Evolutionary conservation across 768 basidiomycete species (phyloP).

Genomic region (Leccinum obscurum): DNA sequence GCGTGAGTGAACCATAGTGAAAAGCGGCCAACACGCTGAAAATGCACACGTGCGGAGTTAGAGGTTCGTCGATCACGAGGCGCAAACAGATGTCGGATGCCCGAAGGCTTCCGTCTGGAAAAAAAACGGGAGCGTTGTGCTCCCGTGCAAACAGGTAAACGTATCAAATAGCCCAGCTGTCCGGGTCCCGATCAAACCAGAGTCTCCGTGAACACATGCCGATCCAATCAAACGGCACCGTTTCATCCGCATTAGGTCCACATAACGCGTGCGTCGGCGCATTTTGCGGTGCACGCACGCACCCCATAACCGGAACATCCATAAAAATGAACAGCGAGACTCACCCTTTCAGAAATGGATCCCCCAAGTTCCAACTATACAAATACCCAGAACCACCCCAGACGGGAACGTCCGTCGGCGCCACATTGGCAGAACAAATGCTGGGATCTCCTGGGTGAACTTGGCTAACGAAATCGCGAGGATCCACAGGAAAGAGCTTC

Average conservation of each 20-base stretch:
- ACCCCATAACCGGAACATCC: neutral
- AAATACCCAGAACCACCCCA: constrained; percentile 52
- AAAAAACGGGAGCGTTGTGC: constrained; percentile 1
- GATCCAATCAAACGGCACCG: neutral
- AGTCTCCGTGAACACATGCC: neutral
- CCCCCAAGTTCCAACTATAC: constrained; percentile 78
- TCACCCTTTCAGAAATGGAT: constrained; percentile 75
- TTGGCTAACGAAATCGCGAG: constrained; percentile 64
- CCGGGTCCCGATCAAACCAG: constrained; percentile 4
- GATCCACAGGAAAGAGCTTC: constrained; percentile 68
- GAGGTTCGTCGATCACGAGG: neutral
- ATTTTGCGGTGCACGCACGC: neutral
- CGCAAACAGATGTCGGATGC: constrained; percentile 8
- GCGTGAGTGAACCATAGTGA: constrained; percentile 70
- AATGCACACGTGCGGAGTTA: neutral
- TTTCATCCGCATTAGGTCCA: constrained; percentile 12
- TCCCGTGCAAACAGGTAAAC: neutral
- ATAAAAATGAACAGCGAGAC: constrained; percentile 21
- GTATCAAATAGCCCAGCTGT: neutral
- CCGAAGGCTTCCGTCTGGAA: constrained; percentile 16
- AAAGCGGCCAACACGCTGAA: constrained; percentile 65
- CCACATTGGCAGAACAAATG: constrained; percentile 55
- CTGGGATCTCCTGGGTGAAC: constrained; percentile 37
- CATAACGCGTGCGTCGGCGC: neutral
- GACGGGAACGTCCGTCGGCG: constrained; percentile 60